These are phyloP conservation scores for Macroventuria anomochaeta DNA, from an alignment of 2,329 filamentous ascomycete species.

Conservation along the genomic window DNA sequence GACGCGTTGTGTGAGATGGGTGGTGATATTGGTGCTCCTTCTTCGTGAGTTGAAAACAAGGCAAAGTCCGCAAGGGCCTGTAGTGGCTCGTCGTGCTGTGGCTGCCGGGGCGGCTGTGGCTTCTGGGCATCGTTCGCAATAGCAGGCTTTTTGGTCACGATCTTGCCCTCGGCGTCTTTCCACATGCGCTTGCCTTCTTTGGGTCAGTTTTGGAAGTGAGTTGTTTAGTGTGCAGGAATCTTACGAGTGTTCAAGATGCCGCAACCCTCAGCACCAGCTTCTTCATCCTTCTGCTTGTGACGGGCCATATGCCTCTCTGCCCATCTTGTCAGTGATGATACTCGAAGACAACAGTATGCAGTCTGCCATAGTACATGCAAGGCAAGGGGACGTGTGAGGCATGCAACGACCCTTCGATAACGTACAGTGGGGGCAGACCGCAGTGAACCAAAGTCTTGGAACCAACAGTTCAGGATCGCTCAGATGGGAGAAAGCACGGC, in stretches of 20 bases:
- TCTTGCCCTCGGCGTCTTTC: constrained; percentile 61
- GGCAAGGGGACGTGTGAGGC: neutral
- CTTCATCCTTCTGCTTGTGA: constrained; percentile 61
- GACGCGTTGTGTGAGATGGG: constrained; percentile 42
- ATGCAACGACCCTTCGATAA: neutral
- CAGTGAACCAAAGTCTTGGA: neutral
- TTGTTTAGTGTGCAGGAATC: neutral
- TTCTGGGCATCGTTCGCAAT: constrained; percentile 22
- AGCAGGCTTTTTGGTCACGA: constrained; percentile 55
- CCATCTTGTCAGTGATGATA: constrained; percentile 28
- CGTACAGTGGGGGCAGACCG: constrained; percentile 11
- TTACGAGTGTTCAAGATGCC: constrained; percentile 60
- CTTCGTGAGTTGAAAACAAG: constrained; percentile 28
- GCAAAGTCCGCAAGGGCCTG: constrained; percentile 30
- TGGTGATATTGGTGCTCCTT: constrained; percentile 43
- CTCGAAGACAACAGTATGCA: neutral
- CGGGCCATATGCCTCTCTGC: constrained; percentile 64
- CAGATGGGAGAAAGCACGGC: neutral
- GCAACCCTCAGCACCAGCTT: constrained; percentile 60
- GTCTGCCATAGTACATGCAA: neutral
- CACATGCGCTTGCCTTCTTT: constrained; percentile 56
- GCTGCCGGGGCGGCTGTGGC: constrained; percentile 6
- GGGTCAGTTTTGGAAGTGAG: neutral
- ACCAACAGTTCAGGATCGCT: neutral
- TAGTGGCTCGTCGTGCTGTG: constrained; percentile 21